Base-by-base conservation (phyloP, 257 asterid species). In the Plantago ovata region DNA sequence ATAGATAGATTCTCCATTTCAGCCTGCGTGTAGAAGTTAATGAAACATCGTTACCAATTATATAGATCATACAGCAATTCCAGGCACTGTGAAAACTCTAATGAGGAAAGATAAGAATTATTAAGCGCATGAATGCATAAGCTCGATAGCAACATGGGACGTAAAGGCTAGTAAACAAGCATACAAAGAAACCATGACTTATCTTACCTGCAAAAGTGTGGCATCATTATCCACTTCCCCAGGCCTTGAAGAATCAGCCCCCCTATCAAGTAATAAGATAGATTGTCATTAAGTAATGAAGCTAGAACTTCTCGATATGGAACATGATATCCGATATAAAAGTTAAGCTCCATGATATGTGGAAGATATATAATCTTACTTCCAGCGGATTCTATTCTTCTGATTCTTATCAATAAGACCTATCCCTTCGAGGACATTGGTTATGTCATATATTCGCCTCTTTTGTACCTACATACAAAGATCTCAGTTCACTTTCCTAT, bases 361-460 rank as follows among this genome's bases (percentile, higher is more conserved):
- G 16, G 41, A 53, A 67, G 63, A 58, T 22, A 63, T 51, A 28
- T 56, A 3, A 10, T 22, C 85, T 69, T 76, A 79, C 85, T 79
- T 76, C 85, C 85, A 79, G 10, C 53, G 80, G 38, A 79, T 79
- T 73, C 84, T 81, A 82, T 87, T 87, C 79, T 90, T 90, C 62
- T 82, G 86, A 77, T 86, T 90, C 89, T 87, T 87, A 71, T 90
- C 98, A 65, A 90, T 90, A 28, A 87, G 96, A 70, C 95, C 94
- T 74, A 90, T 90, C 56, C 97, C 97, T 72, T 90, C 97, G 62
- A 90, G 97, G 65, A 90, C 98, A 76, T 87, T 90, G 38, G 98
- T 90, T 61, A 90, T 90, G 73, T 87, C 96, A 72, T 90, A 90
- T 68, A 90, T 90, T 62, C 96, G 81, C 71, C 85, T 76, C 76